These are phyloP conservation scores for Hemisphaericaspora xylanilytica DNA, from an alignment of 1,139 yeast genomes.

Conservation along the genomic window DNA sequence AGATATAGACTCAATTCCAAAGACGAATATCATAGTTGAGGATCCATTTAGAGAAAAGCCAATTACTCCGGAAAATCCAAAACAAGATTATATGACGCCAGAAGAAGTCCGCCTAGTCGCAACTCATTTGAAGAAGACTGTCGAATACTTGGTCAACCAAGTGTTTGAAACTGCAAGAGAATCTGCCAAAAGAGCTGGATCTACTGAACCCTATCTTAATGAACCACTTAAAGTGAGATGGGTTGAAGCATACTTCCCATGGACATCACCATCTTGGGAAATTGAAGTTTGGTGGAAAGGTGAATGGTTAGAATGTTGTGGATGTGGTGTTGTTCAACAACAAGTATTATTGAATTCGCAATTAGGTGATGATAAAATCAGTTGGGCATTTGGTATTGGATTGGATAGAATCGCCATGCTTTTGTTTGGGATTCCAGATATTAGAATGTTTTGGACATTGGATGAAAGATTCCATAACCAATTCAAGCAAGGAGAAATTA, in stretches of 20 bases:
- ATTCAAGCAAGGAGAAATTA: conserved; percentile 61
- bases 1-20: conserved; percentile 68
- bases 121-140: conserved; percentile 77
- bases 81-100: conserved; percentile 71
- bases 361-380: conserved; percentile 56
- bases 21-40: conserved; percentile 68
- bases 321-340: conserved; percentile 88
- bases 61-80: conserved; percentile 66
- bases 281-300: conserved; percentile 99
- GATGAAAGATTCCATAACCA: conserved; percentile 79
- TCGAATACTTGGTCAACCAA: conserved; percentile 78
- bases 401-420: conserved; percentile 95
- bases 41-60: conserved; percentile 56
- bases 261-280: conserved; percentile 99
- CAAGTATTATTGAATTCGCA: conserved; percentile 75
- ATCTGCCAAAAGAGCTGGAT: conserved; percentile 67
- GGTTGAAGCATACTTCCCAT: conserved; percentile 96
- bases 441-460: conserved; percentile 85
- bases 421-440: conserved; percentile 91
- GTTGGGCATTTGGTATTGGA: conserved; percentile 99
- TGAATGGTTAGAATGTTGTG: conserved; percentile 97
- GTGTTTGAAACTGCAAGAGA: conserved; percentile 75
- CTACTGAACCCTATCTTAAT: conserved; percentile 56
- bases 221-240: conserved; percentile 87
- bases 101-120: conserved; percentile 68